phyloP scores from a whole-genome alignment of 768 basidiomycete species.

The Lyophyllum atratum region DNA sequence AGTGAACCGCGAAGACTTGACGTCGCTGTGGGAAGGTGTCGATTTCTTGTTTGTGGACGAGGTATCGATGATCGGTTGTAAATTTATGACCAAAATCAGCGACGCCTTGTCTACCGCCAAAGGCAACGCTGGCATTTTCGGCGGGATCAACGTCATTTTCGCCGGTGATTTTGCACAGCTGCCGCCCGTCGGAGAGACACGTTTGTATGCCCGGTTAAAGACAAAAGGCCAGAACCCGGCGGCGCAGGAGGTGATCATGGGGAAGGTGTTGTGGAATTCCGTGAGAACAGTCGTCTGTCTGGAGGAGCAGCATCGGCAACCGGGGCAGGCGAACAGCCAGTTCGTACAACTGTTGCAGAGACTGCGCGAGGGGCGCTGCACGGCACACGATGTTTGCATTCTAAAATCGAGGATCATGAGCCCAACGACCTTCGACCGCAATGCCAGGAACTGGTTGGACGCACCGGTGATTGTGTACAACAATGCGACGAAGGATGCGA shows the following conservation, averaged over 20 bases:
- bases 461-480: slow-evolving; percentile 5
- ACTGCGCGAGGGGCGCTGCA: neutral
- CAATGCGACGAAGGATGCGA: slow-evolving; percentile 9
- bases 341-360: neutral
- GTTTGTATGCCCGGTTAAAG: neutral
- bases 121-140: slow-evolving; percentile 21
- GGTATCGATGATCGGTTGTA: slow-evolving; percentile 13
- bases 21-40: slow-evolving; percentile 31
- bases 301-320: neutral
- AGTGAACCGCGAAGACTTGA: neutral
- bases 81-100: slow-evolving; percentile 6
- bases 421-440: neutral
- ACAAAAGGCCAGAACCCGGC: neutral
- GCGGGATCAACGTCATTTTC: slow-evolving; percentile 33
- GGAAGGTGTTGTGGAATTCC: neutral
- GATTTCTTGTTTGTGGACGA: slow-evolving; percentile 32
- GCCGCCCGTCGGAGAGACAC: slow-evolving; percentile 16
- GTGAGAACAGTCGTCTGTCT: neutral
- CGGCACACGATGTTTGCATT: neutral
- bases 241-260: neutral
- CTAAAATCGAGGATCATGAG: neutral
- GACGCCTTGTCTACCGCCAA: slow-evolving; percentile 7
- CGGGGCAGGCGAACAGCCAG: neutral
- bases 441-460: neutral
- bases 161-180: slow-evolving; percentile 38